A percentile compares a stretch with the other conserved stretches of the same genome.
Conservation (phyloP, 495 filamentous ascomycete genomes). For the Cercophora scortea region DNA sequence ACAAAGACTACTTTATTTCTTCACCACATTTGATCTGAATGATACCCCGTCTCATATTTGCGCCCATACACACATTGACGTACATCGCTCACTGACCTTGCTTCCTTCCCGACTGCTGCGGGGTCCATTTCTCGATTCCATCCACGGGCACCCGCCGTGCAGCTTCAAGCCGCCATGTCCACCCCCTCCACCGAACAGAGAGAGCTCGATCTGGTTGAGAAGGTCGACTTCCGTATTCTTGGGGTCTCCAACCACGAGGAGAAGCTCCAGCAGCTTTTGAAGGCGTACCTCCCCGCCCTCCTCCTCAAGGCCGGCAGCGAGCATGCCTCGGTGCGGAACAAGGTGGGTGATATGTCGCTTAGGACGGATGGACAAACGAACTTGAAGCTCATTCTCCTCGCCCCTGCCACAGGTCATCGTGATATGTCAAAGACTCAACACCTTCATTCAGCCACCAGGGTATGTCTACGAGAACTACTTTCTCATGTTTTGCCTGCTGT, state of each 20-base stretch:
- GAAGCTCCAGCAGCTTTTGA: constrained; percentile 69
- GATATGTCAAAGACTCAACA: constrained; percentile 58
- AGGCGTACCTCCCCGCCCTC: constrained; percentile 71
- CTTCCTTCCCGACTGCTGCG: too few species aligned
- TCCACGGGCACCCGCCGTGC: background rate
- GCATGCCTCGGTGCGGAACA: constrained; percentile 72
- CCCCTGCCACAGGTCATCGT: constrained; percentile 44
- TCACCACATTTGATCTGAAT: too few species aligned
- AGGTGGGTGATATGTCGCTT: constrained; percentile 38
- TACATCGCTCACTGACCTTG: too few species aligned
- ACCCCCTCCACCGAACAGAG: constrained; percentile 47
- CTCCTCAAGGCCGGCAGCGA: constrained; percentile 79
- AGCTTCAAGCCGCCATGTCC: constrained; percentile 10
- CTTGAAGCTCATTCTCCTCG: background rate
- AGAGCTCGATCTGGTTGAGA: constrained; percentile 80
- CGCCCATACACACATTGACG: too few species aligned
- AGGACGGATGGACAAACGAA: background rate
- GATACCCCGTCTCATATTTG: too few species aligned
- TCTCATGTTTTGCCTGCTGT: too few species aligned
- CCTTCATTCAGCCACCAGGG: constrained; percentile 34
- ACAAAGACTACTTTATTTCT: too few species aligned
- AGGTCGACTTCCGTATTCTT: constrained; percentile 87
- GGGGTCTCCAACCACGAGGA: constrained; percentile 67
- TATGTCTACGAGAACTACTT: constrained; percentile 13
- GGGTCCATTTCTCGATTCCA: too few species aligned